Percentiles rank a stretch among this genome's conserved stretches.
Evolutionary conservation across 108 stramenopile genomes (phyloP).

Genomic region (Parmales sp.): DNA sequence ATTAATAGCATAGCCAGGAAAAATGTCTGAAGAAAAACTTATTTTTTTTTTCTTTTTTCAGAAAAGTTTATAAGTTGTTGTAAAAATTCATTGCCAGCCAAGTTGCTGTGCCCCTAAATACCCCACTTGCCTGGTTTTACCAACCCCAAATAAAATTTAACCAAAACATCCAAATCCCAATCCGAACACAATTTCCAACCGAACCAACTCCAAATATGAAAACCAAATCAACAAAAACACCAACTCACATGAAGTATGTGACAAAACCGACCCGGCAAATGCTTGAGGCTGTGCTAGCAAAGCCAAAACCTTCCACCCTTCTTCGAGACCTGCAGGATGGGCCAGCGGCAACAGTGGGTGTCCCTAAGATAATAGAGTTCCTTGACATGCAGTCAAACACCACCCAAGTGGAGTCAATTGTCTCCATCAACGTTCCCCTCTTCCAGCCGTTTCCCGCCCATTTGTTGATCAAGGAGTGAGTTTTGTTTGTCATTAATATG

Average conservation of each 20-base stretch:
- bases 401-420: slow-evolving; percentile 17
- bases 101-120: too few relatives aligned
- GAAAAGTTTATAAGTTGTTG: too few relatives aligned
- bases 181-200: too few relatives aligned
- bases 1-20: too few relatives aligned
- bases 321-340: slow-evolving; percentile 1
- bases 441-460: slow-evolving; percentile 31
- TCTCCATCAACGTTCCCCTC: slow-evolving; percentile 30
- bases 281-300: background rate
- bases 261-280: slow-evolving; percentile 6
- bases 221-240: background rate
- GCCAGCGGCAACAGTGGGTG: background rate
- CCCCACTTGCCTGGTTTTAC: too few relatives aligned
- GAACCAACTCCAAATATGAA: background rate
- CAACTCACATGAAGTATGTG: slow-evolving; percentile 5
- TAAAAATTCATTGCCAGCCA: too few relatives aligned
- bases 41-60: too few relatives aligned
- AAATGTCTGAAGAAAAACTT: too few relatives aligned
- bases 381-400: slow-evolving; percentile 37
- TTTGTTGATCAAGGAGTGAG: slow-evolving; percentile 29
- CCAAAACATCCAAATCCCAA: too few relatives aligned
- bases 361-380: slow-evolving; percentile 22
- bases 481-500: too few relatives aligned
- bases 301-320: slow-evolving; percentile 5
- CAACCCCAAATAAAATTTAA: too few relatives aligned